These are phyloP conservation scores for Spathaspora gorwiae DNA, from an alignment of 805 yeast genomes.

Conservation along the genomic window DNA sequence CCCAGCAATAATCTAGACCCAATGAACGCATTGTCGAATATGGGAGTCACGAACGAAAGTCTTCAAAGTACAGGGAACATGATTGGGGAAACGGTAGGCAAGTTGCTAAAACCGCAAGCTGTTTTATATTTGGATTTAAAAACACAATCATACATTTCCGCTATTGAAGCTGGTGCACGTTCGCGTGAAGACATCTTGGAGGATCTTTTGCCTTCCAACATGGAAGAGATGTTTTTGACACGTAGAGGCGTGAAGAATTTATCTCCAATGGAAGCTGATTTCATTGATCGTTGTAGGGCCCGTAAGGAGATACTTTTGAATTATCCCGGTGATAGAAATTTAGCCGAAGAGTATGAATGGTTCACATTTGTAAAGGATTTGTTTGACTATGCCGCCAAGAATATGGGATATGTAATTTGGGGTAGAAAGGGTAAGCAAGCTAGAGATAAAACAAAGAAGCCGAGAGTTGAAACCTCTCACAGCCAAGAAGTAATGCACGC, in stretches of 20 bases:
- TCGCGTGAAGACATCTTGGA: constrained; percentile 64
- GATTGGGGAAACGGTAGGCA: constrained; percentile 44
- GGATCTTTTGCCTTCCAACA: constrained; percentile 66
- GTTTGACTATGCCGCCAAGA: constrained; percentile 71
- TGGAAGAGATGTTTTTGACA: constrained; percentile 44
- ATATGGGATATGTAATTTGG: constrained; percentile 68
- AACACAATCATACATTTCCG: constrained; percentile 93
- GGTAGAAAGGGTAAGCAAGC: constrained; percentile 44
- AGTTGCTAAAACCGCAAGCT: constrained; percentile 76
- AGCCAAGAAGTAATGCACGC: constrained; percentile 16
- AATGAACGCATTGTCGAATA: constrained; percentile 34
- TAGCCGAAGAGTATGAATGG: constrained; percentile 82
- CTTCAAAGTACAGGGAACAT: constrained; percentile 30
- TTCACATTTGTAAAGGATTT: constrained; percentile 73
- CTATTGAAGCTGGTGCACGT: constrained; percentile 61
- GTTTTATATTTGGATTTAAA: constrained; percentile 78
- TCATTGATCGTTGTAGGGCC: constrained; percentile 65
- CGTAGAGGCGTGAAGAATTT: constrained; percentile 37
- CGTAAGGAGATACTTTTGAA: constrained; percentile 60
- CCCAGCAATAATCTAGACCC: constrained; percentile 61
- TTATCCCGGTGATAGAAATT: constrained; percentile 45
- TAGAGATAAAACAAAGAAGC: constrained; percentile 6
- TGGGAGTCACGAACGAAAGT: constrained; percentile 25
- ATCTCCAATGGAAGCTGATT: constrained; percentile 77
- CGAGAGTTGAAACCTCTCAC: constrained; percentile 10